These are phyloP conservation scores for Phaeophleospora eucalypticola DNA, from an alignment of 2,329 filamentous ascomycete genomes.

Conservation along the genomic window DNA sequence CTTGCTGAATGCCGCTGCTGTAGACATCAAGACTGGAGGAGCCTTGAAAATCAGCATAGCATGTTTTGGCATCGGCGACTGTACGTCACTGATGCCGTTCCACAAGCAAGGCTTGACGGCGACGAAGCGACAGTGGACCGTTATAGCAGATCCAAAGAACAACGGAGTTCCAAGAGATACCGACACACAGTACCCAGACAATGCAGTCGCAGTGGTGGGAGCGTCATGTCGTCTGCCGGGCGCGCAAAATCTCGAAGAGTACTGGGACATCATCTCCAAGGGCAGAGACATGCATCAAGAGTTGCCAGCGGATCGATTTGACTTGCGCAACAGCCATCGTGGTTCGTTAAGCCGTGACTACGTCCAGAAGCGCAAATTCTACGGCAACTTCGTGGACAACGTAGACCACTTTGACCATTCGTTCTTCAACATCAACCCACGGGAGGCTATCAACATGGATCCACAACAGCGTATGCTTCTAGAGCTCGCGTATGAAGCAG, in stretches of 20 bases:
- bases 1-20: too few relatives aligned
- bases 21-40: too few relatives aligned
- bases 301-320: not conserved
- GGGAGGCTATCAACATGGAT: constrained; percentile 26
- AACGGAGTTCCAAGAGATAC: too few relatives aligned
- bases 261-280: constrained; percentile 29
- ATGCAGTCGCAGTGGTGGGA: constrained; percentile 36
- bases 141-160: too few relatives aligned
- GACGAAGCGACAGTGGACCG: too few relatives aligned
- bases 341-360: not conserved
- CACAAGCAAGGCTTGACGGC: too few relatives aligned
- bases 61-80: too few relatives aligned
- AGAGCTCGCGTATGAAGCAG: constrained; percentile 24
- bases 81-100: too few relatives aligned
- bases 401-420: constrained; percentile 27
- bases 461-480: constrained; percentile 31
- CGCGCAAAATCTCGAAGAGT: constrained; percentile 35
- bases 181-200: too few relatives aligned
- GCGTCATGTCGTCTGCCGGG: constrained; percentile 36
- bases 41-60: too few relatives aligned
- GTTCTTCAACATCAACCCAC: constrained; percentile 30
- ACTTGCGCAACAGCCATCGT: too few relatives aligned
- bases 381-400: constrained; percentile 8
- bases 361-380: constrained; percentile 1
- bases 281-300: constrained; percentile 3